These are phyloP conservation scores for Paragyromitra xinjiangensis DNA, from an alignment of 495 filamentous ascomycete species.

Conservation along the genomic window DNA sequence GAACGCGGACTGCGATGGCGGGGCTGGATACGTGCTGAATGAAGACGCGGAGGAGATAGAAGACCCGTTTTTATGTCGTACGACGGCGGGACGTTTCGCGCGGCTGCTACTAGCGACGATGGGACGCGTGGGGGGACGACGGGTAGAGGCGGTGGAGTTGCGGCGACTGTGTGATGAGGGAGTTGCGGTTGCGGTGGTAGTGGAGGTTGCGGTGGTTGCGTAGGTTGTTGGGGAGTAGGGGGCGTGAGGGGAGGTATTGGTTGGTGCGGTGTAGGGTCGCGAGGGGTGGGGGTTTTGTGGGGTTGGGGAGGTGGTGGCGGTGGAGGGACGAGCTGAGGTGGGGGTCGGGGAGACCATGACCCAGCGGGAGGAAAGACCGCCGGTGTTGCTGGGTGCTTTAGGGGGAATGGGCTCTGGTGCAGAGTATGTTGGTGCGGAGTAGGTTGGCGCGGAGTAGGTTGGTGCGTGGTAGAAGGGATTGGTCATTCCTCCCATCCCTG, in stretches of 20 bases:
- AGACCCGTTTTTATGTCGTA: constrained; percentile 25
- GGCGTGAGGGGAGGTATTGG: constrained; percentile 6
- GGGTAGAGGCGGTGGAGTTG: constrained; percentile 29
- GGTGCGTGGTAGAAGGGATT: constrained; percentile 11
- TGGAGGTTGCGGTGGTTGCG: constrained; percentile 41
- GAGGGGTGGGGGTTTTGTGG: constrained; percentile 8
- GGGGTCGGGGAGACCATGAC: constrained; percentile 55
- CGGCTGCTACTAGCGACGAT: constrained; percentile 36
- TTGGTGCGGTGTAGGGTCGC: constrained; percentile 39
- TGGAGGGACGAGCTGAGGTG: constrained; percentile 30
- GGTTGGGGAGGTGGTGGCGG: constrained; percentile 16
- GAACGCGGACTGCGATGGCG: constrained; percentile 40
- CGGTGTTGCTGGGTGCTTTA: constrained; percentile 18
- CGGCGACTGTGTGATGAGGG: constrained; percentile 12
- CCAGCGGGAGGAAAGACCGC: constrained; percentile 52
- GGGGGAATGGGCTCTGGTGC: constrained; percentile 13
- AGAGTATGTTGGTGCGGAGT: constrained; percentile 8
- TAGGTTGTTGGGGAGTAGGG: constrained; percentile 42
- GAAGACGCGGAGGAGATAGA: constrained; percentile 12
- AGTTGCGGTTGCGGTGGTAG: constrained; percentile 31
- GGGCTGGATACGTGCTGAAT: constrained; percentile 16
- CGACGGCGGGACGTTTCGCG: constrained; percentile 42
- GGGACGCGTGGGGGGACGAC: constrained; percentile 31
- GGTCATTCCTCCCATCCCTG: constrained; percentile 17
- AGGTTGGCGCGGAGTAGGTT: constrained; percentile 9